phyloP scores from a whole-genome alignment of 176 grass and related monocot species.

The Aegilops umbellulata region DNA sequence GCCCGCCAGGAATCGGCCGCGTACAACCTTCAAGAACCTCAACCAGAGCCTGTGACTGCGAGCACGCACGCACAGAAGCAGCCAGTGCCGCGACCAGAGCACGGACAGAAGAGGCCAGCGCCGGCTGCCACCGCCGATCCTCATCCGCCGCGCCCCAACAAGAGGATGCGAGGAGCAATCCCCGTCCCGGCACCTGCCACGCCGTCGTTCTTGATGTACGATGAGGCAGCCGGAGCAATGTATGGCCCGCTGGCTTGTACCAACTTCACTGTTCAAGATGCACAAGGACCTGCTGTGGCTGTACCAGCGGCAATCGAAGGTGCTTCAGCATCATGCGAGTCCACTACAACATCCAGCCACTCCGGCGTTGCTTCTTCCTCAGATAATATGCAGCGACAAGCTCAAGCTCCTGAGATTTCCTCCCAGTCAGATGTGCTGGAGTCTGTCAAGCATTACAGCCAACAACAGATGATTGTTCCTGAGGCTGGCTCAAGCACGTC shows the following conservation, averaged over 20 bases:
- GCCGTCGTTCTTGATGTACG: constrained; percentile 32
- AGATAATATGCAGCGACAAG: background rate
- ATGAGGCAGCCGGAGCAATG: constrained; percentile 83
- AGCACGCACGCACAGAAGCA: background rate
- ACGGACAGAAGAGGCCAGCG: background rate
- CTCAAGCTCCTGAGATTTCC: constrained; percentile 4
- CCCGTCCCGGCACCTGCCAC: background rate
- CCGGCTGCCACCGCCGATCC: background rate
- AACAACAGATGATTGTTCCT: background rate
- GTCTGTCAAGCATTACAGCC: background rate
- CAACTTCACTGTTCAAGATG: constrained; percentile 39
- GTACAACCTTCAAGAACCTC: background rate
- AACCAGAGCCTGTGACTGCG: background rate
- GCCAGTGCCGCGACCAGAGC: background rate
- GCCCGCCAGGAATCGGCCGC: background rate
- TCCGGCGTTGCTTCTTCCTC: background rate
- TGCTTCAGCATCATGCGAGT: constrained; percentile 40
- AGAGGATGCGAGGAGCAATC: background rate
- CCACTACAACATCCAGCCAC: constrained; percentile 30
- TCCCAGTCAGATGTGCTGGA: background rate
- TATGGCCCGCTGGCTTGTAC: constrained; percentile 54
- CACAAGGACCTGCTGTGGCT: background rate
- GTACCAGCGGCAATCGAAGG: background rate
- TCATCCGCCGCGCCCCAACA: background rate
- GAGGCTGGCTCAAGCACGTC: background rate